Conservation (phyloP, 352 stramenopile species). For the Globisporangium spiculum region DNA sequence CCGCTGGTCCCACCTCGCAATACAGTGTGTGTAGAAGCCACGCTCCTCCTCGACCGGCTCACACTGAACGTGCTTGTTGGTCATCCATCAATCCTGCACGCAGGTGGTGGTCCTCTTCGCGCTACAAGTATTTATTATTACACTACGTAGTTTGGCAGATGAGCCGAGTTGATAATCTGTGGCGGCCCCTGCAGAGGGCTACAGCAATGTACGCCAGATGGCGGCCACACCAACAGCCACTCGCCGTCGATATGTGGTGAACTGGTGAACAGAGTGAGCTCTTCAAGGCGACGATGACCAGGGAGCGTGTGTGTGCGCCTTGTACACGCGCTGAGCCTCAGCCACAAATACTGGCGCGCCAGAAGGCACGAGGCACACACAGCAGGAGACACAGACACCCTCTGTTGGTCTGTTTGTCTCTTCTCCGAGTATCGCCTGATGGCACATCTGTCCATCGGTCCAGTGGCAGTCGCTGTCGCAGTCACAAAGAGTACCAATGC, state of each 20-base stretch:
- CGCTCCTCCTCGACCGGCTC: neutral
- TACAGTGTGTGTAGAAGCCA: neutral
- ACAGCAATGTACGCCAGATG: neutral
- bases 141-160: no score
- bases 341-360: neutral
- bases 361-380: neutral
- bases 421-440: neutral
- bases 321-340: neutral
- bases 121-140: no score
- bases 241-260: neutral
- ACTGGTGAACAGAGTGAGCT: neutral
- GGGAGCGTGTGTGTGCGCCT: no score
- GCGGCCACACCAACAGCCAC: neutral
- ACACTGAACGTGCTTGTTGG: neutral
- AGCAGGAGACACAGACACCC: neutral
- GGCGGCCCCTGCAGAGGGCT: no score
- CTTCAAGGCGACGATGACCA: neutral
- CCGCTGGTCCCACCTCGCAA: neutral
- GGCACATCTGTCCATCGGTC: neutral
- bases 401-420: neutral
- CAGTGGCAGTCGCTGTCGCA: neutral
- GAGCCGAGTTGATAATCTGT: neutral
- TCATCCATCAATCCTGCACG: neutral
- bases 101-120: no score
- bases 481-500: neutral